Base-by-base conservation (phyloP, 495 filamentous ascomycete species). In the Astrothelium subdiscretum region DNA sequence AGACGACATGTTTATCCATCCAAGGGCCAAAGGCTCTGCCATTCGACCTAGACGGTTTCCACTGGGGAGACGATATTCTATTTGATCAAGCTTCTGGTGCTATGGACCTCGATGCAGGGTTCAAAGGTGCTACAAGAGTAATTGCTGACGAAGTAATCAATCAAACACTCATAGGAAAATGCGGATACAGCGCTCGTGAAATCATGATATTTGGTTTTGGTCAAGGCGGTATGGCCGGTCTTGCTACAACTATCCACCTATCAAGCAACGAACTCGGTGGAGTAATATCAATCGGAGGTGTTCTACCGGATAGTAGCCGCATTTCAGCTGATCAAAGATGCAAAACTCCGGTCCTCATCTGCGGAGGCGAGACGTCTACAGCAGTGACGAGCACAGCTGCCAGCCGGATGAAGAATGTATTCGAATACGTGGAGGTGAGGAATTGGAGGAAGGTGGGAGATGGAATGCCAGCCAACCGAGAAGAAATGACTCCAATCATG, bases 401-500 rank as follows among this genome's bases (percentile, higher is more conserved):
- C 38, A 77, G 81, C 8, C 71, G 79, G 64, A 71, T 90, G 32
- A 85, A 85, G 71, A 76, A 77, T 35, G 79, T 81, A 38, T 98
- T 96, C 75, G 78, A 81, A 67, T 78, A 81, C 68, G 85, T 92
- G 18, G 83, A 89, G 73, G 77, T 91, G 64, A 83, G 84, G 60
- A 81, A 83, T 68, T 98, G 94, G 88, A 77, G 74, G 63, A 83
- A 85, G 71, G 68, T 68, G 13, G 89, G 87, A 11, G 94, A 97
- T 77, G 81, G 81, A 10, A 96, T 97, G 94, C 89, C 91, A 26
- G 74, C 76, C 63, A 90, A 78, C 71, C 76, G 86, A 59, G 91
- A 96, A 24, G 92, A 98, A 80, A 90, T 94, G 84, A 64, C 89
- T 64, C 92, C 94, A 2, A 82, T 97, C 57, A 97, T 98, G 92